A percentile compares a stretch with the other conserved stretches of the same genome.
These are phyloP conservation scores for Alnus glutinosa DNA, from an alignment of 306 rosid genomes.

Conservation along the genomic window DNA sequence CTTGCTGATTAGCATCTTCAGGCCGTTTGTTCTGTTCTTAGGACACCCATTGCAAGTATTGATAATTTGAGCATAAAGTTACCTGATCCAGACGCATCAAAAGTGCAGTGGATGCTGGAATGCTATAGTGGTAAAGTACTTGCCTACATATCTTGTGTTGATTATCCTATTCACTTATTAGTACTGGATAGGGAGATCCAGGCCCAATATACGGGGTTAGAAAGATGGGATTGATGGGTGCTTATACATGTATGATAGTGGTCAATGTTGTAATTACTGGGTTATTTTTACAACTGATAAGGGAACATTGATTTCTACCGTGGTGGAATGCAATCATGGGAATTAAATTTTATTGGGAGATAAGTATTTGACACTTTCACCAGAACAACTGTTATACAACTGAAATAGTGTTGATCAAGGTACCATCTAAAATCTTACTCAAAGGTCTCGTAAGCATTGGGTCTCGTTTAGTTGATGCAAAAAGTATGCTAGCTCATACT, in stretches of 20 bases:
- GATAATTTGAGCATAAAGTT: constrained; percentile 69
- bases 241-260: neutral
- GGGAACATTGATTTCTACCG: neutral
- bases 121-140: constrained; percentile 62
- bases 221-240: neutral
- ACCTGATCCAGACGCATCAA: constrained; percentile 69
- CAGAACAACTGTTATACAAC: neutral
- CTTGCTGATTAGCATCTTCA: constrained; percentile 41
- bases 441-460: neutral
- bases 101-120: constrained; percentile 80
- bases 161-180: neutral
- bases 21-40: constrained; percentile 85
- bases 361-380: too few relatives aligned
- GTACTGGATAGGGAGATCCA: neutral
- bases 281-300: neutral
- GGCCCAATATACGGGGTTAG: neutral
- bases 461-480: neutral
- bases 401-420: neutral
- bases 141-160: neutral
- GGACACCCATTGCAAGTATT: constrained; percentile 74
- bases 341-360: too few relatives aligned
- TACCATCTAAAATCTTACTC: neutral
- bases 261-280: neutral
- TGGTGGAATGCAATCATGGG: neutral
- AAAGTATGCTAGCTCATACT: neutral